A percentile compares a stretch with the other conserved stretches of the same genome.
phyloP scores from a whole-genome alignment of 1,139 yeast genomes.

The Suhomyces atakaporum region DNA sequence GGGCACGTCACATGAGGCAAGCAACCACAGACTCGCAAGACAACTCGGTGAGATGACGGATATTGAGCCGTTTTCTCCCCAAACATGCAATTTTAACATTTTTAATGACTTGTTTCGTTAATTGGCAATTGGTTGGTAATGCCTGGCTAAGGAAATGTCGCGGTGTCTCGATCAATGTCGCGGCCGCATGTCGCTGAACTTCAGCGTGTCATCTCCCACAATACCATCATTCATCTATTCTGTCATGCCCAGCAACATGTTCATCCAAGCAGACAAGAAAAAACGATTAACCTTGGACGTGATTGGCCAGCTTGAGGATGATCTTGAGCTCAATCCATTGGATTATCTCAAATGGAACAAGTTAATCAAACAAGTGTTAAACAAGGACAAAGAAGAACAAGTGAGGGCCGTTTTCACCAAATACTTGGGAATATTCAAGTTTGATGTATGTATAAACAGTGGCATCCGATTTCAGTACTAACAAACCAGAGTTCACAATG shows the following conservation, averaged over 20 bases:
- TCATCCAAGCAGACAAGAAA: conserved; percentile 29
- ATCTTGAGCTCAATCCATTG: conserved; percentile 54
- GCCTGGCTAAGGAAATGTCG: too few species aligned
- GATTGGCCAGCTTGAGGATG: conserved; percentile 62
- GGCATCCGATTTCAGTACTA: too few species aligned
- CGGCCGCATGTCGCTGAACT: conserved; percentile 3
- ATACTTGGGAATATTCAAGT: conserved; percentile 66
- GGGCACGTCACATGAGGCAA: conserved; percentile 12
- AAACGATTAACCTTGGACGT: conserved; percentile 46
- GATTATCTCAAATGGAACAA: conserved; percentile 61
- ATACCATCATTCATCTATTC: background rate
- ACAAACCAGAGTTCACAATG: conserved; percentile 57
- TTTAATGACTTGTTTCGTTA: too few species aligned
- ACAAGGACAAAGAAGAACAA: conserved; percentile 64
- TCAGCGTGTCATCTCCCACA: conserved; percentile 1
- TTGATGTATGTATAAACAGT: conserved; percentile 45
- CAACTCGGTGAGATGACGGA: conserved; percentile 46
- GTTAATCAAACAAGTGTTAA: conserved; percentile 54
- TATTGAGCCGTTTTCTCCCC: conserved; percentile 48
- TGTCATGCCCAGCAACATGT: conserved; percentile 22
- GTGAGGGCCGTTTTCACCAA: conserved; percentile 61
- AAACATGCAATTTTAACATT: conserved; percentile 46
- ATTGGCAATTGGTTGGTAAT: too few species aligned
- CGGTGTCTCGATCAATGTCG: background rate
- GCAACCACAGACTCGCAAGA: conserved; percentile 40